Evolutionary conservation across 805 yeast genomes (phyloP).

Genomic region (Metschnikowia picachoensis): DNA sequence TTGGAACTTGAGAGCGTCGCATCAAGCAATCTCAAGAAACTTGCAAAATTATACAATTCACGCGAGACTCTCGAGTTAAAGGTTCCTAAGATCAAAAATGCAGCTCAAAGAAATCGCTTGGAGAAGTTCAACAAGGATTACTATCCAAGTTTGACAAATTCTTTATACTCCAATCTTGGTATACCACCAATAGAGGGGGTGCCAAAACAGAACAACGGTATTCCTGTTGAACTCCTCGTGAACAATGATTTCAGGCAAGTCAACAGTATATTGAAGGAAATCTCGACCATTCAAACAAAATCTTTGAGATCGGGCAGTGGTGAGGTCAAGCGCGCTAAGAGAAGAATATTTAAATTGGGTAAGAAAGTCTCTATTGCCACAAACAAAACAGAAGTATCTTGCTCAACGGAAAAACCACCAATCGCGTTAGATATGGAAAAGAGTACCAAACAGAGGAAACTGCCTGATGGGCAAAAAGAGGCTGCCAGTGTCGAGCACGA

Average conservation of each 20-base stretch:
- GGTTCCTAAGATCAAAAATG: slow-evolving; percentile 54
- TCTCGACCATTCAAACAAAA: slow-evolving; percentile 45
- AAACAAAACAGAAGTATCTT: too few species aligned
- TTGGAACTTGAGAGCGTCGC: slow-evolving; percentile 28
- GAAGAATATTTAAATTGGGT: slow-evolving; percentile 38
- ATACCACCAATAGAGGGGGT: slow-evolving; percentile 23
- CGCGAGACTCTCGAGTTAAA: slow-evolving; percentile 77
- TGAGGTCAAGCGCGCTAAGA: slow-evolving; percentile 35
- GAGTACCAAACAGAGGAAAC: neutral
- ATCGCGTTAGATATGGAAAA: too few species aligned
- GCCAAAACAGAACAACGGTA: slow-evolving; percentile 27
- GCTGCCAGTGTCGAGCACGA: neutral
- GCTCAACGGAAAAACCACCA: too few species aligned
- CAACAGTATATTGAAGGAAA: slow-evolving; percentile 35
- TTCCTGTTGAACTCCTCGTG: slow-evolving; percentile 36
- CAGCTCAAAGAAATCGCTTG: slow-evolving; percentile 54
- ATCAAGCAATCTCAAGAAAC: slow-evolving; percentile 44
- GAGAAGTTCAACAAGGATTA: slow-evolving; percentile 38
- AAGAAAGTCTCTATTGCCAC: neutral
- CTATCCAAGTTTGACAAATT: slow-evolving; percentile 34
- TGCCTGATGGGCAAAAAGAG: neutral
- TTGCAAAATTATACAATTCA: slow-evolving; percentile 51
- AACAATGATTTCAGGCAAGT: slow-evolving; percentile 27
- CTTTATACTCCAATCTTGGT: slow-evolving; percentile 35
- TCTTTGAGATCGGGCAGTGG: slow-evolving; percentile 29